Base-by-base conservation (phyloP, 352 stramenopile species). In the Phytophthora hybrid region DNA sequence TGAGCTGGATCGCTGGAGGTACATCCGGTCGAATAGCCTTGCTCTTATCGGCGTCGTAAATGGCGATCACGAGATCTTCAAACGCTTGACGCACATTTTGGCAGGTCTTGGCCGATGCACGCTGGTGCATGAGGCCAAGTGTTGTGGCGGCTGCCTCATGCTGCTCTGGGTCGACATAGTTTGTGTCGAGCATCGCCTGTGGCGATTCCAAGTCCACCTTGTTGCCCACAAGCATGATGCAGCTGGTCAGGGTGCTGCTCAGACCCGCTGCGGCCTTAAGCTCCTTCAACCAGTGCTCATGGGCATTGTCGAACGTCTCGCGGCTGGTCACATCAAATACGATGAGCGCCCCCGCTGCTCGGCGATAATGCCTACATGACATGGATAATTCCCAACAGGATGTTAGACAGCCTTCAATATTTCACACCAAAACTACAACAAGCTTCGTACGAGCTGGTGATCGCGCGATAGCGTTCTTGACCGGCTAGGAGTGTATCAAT, bases 141-240 rank as follows among this genome's bases (percentile, higher is more conserved):
- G 86, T 49, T 47, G 55, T 31, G 14, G 78, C 84, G 6, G 82
- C 78, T 3, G 73, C 59, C 10, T 88, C 76, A 44, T 95, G 88
- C 1, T 79, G 66, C 26, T 78, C 74, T 5, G 57, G 39, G 0
- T 78, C 67, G 13, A 93, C 83, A 29, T 81, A 80, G 0, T 72
- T 55, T 2, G 55, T 1, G 41, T 66, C 34, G 7, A 58, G 66
- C 5, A 66, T 39, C 6, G 39, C 32, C 7, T 78, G 23, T 11
- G 67, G 44, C 9, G 64, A 63, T 23, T 79, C 59, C 39, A 95
- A 70, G 61, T 95, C 89, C 19, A 91, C 71, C 52, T 95, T 95
- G 56, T 95, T 95, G 65, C 87, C 89, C 41, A 95, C 89, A 19
- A 95, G 74, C 73, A 93, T 83, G 58, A 95, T 84, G 66, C 87